Conservation (phyloP, 179 eudicot genomes). For the Heliamphora pulchella region DNA sequence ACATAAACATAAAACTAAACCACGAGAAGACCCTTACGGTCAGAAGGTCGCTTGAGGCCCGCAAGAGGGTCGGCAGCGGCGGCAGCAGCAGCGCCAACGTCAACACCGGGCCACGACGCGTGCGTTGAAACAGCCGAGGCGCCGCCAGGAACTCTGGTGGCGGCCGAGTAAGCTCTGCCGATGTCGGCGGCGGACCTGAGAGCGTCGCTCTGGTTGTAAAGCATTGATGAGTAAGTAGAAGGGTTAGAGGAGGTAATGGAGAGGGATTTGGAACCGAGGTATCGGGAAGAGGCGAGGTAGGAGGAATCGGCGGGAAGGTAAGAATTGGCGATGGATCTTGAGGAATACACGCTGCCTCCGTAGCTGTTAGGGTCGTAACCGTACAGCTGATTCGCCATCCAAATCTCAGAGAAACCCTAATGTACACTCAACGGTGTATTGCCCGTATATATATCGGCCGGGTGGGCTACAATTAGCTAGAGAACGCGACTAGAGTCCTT, state of each 20-base stretch:
- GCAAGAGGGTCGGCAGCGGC: constrained; percentile 21
- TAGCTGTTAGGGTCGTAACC: constrained; percentile 26
- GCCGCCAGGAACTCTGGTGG: constrained; percentile 8
- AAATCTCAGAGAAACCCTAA: constrained; percentile 11
- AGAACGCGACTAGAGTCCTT: too few species aligned
- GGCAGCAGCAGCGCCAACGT: constrained; percentile 17
- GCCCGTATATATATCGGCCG: too few species aligned
- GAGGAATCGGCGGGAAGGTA: constrained; percentile 24
- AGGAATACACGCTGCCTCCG: constrained; percentile 24
- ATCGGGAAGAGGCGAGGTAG: constrained; percentile 21
- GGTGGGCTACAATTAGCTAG: too few species aligned
- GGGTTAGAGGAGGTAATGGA: constrained; percentile 14
- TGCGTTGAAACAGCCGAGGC: background rate
- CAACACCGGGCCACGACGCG: constrained; percentile 28
- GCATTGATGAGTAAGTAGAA: constrained; percentile 15
- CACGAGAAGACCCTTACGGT: constrained; percentile 22
- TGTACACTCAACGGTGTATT: background rate
- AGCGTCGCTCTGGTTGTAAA: constrained; percentile 19
- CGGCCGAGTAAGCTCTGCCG: constrained; percentile 10
- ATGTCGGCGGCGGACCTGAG: constrained; percentile 13
- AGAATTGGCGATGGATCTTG: constrained; percentile 22
- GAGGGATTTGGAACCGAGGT: constrained; percentile 16
- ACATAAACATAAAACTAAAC: background rate
- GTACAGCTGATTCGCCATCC: constrained; percentile 39
- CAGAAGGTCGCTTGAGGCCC: constrained; percentile 32